Base-by-base conservation (phyloP, 1,139 yeast genomes). In the Zygotorulaspora mrakii region DNA sequence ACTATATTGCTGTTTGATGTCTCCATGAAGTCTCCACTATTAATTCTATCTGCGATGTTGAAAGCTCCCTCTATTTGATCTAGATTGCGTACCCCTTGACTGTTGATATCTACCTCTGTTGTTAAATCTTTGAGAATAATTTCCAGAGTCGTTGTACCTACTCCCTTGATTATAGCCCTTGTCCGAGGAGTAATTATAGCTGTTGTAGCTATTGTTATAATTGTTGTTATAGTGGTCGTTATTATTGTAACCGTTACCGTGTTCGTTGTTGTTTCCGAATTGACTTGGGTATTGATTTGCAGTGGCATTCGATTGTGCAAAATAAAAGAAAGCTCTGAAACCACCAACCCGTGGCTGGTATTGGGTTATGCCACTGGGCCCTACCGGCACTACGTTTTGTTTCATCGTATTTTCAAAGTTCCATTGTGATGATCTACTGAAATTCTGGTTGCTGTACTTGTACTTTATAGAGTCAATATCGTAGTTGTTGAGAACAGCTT, bases 391-490 rank as follows among this genome's bases (percentile, higher is more conserved):
- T 5, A 52, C 43, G 41, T 56, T 53, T 37, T 54, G 42, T 40
- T 61, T 49, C 60, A 56, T 48, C 39, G 53, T 49, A 39, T 55
- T 39, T 37, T 59, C 46, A 49, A 50, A 42, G 48, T 62, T 50
- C 62, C 64, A 41, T 47, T 61, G 40, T 17, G 47, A 45, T 13
- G 50, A 45, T 20, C 54, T 38, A 16, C 32, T 31, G 18, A 31
- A 37, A 21, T 45, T 47, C 30, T 47, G 47, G 17, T 52, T 47
- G 26, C 47, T 54, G 39, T 55, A 52, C 26, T 53, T 57, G 50
- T 77, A 76, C 33, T 70, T 54, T 18, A 87, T 69, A n/a, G 74
- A 68, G 45, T 81, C 85, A 39, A 72, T 74, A 58, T 88, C 96
- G 41, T 82, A 82, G 32, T 73, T 77, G 3, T 78, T 77, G 35